Base-by-base conservation (phyloP, 1,284 basidiomycete species). In the Limonomyces culmigenus region DNA sequence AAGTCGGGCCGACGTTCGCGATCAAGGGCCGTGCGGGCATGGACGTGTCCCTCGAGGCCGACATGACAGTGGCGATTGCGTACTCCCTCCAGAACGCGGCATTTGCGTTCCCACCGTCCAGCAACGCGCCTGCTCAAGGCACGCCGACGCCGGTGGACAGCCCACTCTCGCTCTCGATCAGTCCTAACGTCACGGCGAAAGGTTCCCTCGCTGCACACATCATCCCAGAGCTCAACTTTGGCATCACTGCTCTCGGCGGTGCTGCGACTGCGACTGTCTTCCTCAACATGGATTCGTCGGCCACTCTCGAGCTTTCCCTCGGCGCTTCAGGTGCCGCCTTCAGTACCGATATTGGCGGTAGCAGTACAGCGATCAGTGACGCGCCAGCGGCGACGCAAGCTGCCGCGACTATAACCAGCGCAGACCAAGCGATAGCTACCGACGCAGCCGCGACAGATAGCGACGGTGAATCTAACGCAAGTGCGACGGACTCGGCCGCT, bases 221-320 rank as follows among this genome's bases (percentile, higher is more conserved):
- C 33, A 68, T 67, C 36, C 69, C 69, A 2, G 54, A 52, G 43
- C 38, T 70, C 35, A 56, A 61, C 30, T 48, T 70, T 34, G 62
- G 60, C 4, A 42, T 71, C 19, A 49, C 46, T 3, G 62, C 60
- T 3, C 47, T 70, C 3, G 54, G 44, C 5, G 51, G 48, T 32
- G 38, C 47, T 5, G 56, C 52, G 4, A 42, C 56, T 10, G 57
- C 63, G 19, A 49, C 50, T 5, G 47, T 68, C 19, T 64, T 58
- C 48, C 46, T 70, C 25, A 52, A 59, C n/a, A 51, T 70, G 21
- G 65, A 69, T 39, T 52, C 60, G 10, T 56, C 52, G 33, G 61
- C 61, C 0, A 49, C 46, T 4, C 45, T 67, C 40, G 47, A 45
- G 12, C 47, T 68, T 5, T 47, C 45, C 1, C 47, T 62, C 3